Percentiles rank a stretch among this genome's conserved stretches.
phyloP scores from a whole-genome alignment of 345 rosid genomes.

The Citrus sp. region DNA sequence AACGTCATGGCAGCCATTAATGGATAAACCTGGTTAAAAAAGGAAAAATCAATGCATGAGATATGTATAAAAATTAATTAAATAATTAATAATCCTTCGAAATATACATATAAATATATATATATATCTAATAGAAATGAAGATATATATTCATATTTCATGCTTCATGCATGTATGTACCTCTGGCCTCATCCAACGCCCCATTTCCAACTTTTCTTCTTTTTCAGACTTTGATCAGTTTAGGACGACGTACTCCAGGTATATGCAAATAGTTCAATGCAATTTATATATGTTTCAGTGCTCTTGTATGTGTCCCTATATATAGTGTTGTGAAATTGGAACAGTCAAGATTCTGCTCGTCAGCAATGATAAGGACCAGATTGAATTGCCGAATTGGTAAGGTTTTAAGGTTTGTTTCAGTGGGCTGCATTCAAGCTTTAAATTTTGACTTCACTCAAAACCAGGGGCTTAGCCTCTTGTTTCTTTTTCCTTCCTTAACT shows the following conservation, averaged over 20 bases:
- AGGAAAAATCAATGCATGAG: neutral
- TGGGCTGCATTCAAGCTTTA: conserved; percentile 12
- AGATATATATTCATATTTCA: too few species aligned
- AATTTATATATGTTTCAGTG: neutral
- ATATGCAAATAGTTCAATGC: neutral
- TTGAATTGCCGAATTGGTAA: neutral
- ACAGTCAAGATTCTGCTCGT: neutral
- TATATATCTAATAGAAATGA: neutral
- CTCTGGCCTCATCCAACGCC: conserved; percentile 78
- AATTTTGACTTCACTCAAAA: conserved; percentile 17
- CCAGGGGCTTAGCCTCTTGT: conserved; percentile 50
- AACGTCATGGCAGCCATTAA: conserved; percentile 76
- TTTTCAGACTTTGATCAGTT: neutral
- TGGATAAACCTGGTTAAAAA: conserved; percentile 54
- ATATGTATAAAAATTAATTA: too few species aligned
- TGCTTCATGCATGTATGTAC: conserved; percentile 18
- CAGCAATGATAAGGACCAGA: neutral
- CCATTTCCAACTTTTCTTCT: conserved; percentile 32
- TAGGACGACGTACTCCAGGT: neutral
- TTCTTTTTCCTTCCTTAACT: conserved; percentile 1
- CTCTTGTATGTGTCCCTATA: neutral
- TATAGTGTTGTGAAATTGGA: neutral
- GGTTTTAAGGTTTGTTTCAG: conserved; percentile 2
- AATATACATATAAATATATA: too few species aligned
- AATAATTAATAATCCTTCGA: neutral